Evolutionary conservation across 495 filamentous ascomycete species (phyloP), one percentile per base, ranked within the genome.

Genomic region (Copromyces sp.): DNA sequence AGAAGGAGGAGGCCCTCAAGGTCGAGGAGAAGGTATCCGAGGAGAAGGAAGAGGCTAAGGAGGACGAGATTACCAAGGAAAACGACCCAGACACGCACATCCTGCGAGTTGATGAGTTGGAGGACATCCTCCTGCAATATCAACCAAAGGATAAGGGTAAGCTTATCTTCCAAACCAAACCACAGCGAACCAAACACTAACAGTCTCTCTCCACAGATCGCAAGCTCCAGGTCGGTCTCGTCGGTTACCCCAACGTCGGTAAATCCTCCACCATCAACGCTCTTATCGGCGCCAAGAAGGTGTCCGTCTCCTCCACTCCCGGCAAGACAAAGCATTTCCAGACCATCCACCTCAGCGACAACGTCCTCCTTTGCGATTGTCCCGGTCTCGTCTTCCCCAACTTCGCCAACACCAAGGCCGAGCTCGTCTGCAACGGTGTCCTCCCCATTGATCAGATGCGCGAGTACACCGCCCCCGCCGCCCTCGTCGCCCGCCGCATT

Each of bases 261-360:
- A 99, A 99, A 82, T 98, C 96, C 8, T 97, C 93, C 47, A 99
- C 96, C 9, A 98, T 99, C 86, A 99, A 99, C 83, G 95, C 96
- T 14, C 89, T 99, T 47, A 93, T 98, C 72, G 96, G 96, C 69
- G 91, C 96, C 71, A 98, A 97, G 87, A 98, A 98, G 83, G 96
- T 99, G 5, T 98, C 95, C 3, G 96, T 99, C 47, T 98, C 96
- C 45, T 90, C 95, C 38, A 99, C 96, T 3, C 96, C 96, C 7
- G 96, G 96, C 72, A 99, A 98, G 82, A 99, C 96, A 11, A 99
- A 99, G 84, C 96, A 99, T 78, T 99, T 99, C 84, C 96, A 99
- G 81, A 99, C 96, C 20, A 94, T 99, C 75, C 95, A 97, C 80
- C 87, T 98, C 68, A 94, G 92, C 74, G 90, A 94, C 17, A 87